Evolutionary conservation across 2,329 filamentous ascomycete species (phyloP), one percentile per base, ranked within the genome.

Genomic region (Exophiala bonariae): DNA sequence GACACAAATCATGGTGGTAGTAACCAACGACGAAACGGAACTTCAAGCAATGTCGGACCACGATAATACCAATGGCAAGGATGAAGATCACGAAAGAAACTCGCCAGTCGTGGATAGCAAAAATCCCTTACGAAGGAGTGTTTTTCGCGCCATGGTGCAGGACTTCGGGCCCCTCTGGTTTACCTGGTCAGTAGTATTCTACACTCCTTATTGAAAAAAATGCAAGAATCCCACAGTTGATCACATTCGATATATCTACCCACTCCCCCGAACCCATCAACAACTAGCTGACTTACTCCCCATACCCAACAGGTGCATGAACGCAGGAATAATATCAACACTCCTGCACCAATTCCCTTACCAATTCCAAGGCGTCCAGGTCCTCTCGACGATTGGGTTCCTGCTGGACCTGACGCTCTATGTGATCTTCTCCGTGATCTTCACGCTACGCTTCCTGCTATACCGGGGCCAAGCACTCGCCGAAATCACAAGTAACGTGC

Each of bases 381-480:
- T 62, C 17, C 60, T 73, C 30, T 62, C 67, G 13, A 61, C 63
- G 32, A 62, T 71, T 30, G 58, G 70, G 20, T 73, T 67, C 66
- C 60, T 68, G 16, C 63, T 67, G 38, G 66, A 63, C 4, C 66
- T 72, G 5, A 57, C 60, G 1, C 52, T 69, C 1, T 61, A 71
- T 1, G 37, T 59, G 2, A 10, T 63, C 3, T 57, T 60, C 28
- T 48, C 67, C 3, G 23, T 52, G 26, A 17, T 66, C 14, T 73
- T 69, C 47, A 35, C 62, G 16, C 47, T 66, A 11, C 66, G 68
- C 8, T 52, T 64, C 23, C 28, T 53, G 11, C 47, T 68, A 20
- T 68, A 65, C 51, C 63, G 65, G 2, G 47, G 42, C n/a, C 55
- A 62, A 31, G 64, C 69, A 41, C 39, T 47, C 17, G 46, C 56